phyloP scores from a whole-genome alignment of 768 basidiomycete genomes.

The Gloeostereum incarnatum region DNA sequence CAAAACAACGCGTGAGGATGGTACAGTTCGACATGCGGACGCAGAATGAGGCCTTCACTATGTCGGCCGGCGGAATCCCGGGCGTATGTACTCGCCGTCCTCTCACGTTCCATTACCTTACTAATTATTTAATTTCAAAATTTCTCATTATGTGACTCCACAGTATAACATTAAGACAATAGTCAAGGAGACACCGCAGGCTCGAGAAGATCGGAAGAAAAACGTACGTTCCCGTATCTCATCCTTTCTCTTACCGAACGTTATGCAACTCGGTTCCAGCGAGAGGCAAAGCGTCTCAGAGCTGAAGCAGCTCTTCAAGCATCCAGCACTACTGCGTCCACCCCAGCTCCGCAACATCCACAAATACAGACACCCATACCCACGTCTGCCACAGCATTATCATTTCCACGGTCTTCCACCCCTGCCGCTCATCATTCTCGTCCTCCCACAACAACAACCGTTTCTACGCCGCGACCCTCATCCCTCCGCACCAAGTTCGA shows the following conservation, averaged over 20 bases:
- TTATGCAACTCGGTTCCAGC: constrained; percentile 57
- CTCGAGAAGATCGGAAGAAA: constrained; percentile 69
- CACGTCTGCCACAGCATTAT: constrained; percentile 15
- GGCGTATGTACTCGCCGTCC: constrained; percentile 37
- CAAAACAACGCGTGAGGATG: constrained; percentile 62
- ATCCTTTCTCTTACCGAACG: neutral
- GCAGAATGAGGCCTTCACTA: constrained; percentile 63
- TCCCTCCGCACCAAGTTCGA: constrained; percentile 8
- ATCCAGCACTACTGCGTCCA: constrained; percentile 14
- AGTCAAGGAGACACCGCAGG: constrained; percentile 62
- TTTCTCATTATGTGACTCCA: constrained; percentile 7
- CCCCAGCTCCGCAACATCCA: constrained; percentile 8
- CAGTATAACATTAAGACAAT: constrained; percentile 64
- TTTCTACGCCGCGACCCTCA: constrained; percentile 23
- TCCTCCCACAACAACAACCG: constrained; percentile 14
- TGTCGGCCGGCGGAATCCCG: constrained; percentile 65
- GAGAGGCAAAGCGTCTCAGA: constrained; percentile 48
- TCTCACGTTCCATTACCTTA: too few species aligned
- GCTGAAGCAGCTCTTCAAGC: constrained; percentile 18
- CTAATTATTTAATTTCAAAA: too few species aligned
- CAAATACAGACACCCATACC: constrained; percentile 16
- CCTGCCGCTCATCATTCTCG: constrained; percentile 17
- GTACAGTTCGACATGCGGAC: constrained; percentile 54
- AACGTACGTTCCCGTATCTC: constrained; percentile 38
- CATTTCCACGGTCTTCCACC: constrained; percentile 19